Conservation (phyloP, 768 basidiomycete genomes). For the Amanita subjunquillea region DNA sequence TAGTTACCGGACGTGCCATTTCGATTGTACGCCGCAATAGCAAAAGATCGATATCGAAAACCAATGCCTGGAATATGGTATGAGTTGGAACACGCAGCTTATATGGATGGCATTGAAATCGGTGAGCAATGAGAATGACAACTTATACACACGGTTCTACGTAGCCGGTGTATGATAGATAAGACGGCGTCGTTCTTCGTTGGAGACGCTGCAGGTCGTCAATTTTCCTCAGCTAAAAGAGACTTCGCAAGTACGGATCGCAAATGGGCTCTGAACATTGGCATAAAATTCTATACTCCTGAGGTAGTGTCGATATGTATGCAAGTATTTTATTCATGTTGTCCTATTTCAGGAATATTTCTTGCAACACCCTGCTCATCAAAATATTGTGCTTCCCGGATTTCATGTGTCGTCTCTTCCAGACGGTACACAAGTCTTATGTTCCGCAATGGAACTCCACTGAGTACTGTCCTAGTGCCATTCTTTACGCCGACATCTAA, state of each 20-base stretch:
- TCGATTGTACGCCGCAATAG: slow-evolving; percentile 66
- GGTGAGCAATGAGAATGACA: slow-evolving; percentile 29
- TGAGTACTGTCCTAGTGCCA: slow-evolving; percentile 27
- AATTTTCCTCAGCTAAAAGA: slow-evolving; percentile 10
- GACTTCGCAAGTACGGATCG: slow-evolving; percentile 81
- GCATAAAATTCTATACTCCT: slow-evolving; percentile 69
- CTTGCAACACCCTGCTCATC: slow-evolving; percentile 36
- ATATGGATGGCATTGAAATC: slow-evolving; percentile 46
- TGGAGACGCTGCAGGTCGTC: slow-evolving; percentile 84
- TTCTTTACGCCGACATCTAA: slow-evolving; percentile 37
- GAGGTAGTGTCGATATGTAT: slow-evolving; percentile 39
- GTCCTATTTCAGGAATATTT: slow-evolving; percentile 60
- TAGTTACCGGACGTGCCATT: slow-evolving; percentile 73
- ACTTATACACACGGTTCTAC: neutral
- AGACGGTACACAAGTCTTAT: slow-evolving; percentile 18
- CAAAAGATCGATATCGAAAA: slow-evolving; percentile 70
- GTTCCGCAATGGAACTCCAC: neutral
- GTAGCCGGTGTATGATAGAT: slow-evolving; percentile 32
- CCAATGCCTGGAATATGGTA: slow-evolving; percentile 86
- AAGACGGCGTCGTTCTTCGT: slow-evolving; percentile 62
- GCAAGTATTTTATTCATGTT: neutral
- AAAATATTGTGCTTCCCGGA: slow-evolving; percentile 44
- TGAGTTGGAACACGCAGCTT: slow-evolving; percentile 55
- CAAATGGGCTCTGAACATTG: slow-evolving; percentile 76
- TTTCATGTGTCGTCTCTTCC: slow-evolving; percentile 50